Evolutionary conservation across 225 moss, liverwort and hornwort genomes (phyloP), one percentile per base, ranked within the genome.

Genomic region (Rhytidiadelphus loreus): DNA sequence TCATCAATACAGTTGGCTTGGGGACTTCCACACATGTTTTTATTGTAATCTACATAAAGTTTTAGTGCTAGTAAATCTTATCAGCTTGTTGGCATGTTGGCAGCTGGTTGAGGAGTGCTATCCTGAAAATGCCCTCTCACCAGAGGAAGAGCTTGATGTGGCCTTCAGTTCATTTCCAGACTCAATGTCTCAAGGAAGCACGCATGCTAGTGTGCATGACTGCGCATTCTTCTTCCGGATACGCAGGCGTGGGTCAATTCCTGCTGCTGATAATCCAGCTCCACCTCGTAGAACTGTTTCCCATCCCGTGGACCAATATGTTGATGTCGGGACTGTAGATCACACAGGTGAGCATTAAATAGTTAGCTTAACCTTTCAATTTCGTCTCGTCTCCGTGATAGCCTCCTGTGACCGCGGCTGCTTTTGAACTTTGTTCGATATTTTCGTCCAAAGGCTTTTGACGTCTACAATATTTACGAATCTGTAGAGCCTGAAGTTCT

Each of bases 141-240:
- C 92, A 64, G 98, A 97, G 88, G 98, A 98, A 92, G 98, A 98
- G 90, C 97, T 97, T 53, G 98, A 98, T 94, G 98, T 98, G 84
- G 96, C 98, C 76, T 98, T 98, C 91, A 98, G 95, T 90, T 96
- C 98, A 82, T 98, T 98, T 93, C 98, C 98, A 83, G 98, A 98
- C 81, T 98, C 98, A 48, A 97, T 98, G 98, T 98, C 98, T 74
- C 96, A 98, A 95, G 98, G 92, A 87, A 96, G 96, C 87, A 97
- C 96, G 72, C 96, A 97, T 85, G 97, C 98, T 57, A 98, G 98
- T 93, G 96, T 98, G 90, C 97, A 98, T 92, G 98, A 98, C 91
- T 96, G 95, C 88, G 93, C 96, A 69, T 98, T 98, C 95, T 98
- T 97, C 90, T 98, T 98, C 86, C 95, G 98, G 80, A 95, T 98